A percentile compares a stretch with the other conserved stretches of the same genome.
Evolutionary conservation across 345 rosid species (phyloP).

Genomic region (Salix caprea): DNA sequence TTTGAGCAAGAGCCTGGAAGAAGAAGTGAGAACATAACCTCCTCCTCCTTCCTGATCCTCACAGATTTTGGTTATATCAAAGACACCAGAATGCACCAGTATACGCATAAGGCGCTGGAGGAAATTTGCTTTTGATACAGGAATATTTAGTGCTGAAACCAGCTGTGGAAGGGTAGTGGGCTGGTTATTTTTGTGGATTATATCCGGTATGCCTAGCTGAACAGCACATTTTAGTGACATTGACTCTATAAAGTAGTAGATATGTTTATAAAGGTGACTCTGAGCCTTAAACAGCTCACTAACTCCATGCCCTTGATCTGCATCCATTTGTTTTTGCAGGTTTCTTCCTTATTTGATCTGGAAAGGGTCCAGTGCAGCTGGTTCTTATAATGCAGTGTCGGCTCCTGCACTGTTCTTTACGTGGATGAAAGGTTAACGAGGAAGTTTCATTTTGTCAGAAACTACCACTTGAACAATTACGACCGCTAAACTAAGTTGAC

Average conservation of each 20-base stretch:
- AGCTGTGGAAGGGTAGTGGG: slow-evolving; percentile 18
- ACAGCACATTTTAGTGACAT: slow-evolving; percentile 21
- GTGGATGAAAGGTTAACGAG: background rate
- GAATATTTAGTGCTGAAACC: slow-evolving; percentile 8
- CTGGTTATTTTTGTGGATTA: background rate
- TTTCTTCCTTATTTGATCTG: background rate
- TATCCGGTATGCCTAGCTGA: slow-evolving; percentile 22
- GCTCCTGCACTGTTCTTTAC: background rate
- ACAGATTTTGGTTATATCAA: background rate
- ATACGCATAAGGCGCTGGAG: slow-evolving; percentile 22
- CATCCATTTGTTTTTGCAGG: background rate
- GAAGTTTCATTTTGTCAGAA: background rate
- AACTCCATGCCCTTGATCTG: slow-evolving; percentile 1
- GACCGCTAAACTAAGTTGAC: slow-evolving; percentile 3
- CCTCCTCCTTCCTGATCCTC: background rate
- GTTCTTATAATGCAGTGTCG: background rate
- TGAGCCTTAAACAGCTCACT: slow-evolving; percentile 16
- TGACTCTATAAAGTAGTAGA: slow-evolving; percentile 14
- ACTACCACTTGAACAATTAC: too few relatives aligned
- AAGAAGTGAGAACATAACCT: slow-evolving; percentile 14
- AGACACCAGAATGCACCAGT: slow-evolving; percentile 17
- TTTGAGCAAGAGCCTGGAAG: slow-evolving; percentile 13
- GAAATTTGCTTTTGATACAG: background rate
- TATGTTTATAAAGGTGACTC: slow-evolving; percentile 15
- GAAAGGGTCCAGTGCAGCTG: background rate